These are phyloP conservation scores for Clohesyomyces aquaticus DNA, from an alignment of 495 filamentous ascomycete genomes.

Conservation along the genomic window DNA sequence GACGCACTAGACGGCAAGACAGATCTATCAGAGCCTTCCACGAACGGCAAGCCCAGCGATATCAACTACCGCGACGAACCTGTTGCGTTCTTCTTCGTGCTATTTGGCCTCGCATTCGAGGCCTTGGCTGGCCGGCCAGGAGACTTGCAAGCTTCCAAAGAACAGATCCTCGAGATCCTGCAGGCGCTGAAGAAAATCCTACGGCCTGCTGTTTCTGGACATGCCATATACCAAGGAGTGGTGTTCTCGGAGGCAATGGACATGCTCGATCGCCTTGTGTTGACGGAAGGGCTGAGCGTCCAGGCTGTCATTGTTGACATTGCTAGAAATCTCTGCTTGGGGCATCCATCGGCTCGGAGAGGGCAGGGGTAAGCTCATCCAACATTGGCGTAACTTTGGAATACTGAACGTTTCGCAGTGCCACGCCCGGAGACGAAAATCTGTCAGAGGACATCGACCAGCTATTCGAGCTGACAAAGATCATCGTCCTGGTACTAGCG, in stretches of 20 bases:
- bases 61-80: slow-evolving; percentile 99
- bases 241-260: slow-evolving; percentile 99
- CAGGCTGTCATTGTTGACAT: slow-evolving; percentile 93
- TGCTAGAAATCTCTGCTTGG: slow-evolving; percentile 81
- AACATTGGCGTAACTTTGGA: slow-evolving; percentile 48
- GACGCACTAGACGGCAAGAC: slow-evolving; percentile 88
- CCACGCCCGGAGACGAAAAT: slow-evolving; percentile 58
- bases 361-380: slow-evolving; percentile 53
- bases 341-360: slow-evolving; percentile 84
- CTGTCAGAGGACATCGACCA: slow-evolving; percentile 97
- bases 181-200: slow-evolving; percentile 93
- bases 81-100: slow-evolving; percentile 97
- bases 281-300: slow-evolving; percentile 88
- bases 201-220: slow-evolving; percentile 90
- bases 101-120: slow-evolving; percentile 96
- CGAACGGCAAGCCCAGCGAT: slow-evolving; percentile 54
- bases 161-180: slow-evolving; percentile 87
- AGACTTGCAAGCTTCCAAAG: slow-evolving; percentile 69
- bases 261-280: slow-evolving; percentile 83
- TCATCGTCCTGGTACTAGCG: slow-evolving; percentile 90
- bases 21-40: slow-evolving; percentile 51
- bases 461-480: slow-evolving; percentile 92
- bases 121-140: slow-evolving; percentile 82
- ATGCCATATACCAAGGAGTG: slow-evolving; percentile 92
- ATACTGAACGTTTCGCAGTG: slow-evolving; percentile 20